Percentiles rank a stretch among this genome's conserved stretches.
Evolutionary conservation across 2,329 filamentous ascomycete species (phyloP).

Genomic region (Trichoderma cornu-damae): DNA sequence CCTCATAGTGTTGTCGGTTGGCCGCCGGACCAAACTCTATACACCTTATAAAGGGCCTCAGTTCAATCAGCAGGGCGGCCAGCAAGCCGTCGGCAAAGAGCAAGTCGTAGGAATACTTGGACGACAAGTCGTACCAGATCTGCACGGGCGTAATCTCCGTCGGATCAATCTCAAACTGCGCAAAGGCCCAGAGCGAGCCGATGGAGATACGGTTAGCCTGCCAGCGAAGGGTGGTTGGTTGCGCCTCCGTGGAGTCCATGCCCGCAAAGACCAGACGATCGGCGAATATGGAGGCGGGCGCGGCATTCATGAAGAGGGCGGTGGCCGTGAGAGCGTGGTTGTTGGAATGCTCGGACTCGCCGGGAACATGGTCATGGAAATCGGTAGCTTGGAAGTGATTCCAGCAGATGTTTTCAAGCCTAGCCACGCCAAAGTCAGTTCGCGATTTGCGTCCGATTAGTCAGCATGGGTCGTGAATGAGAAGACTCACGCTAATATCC

Average conservation of each 20-base stretch:
- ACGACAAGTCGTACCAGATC: constrained; percentile 50
- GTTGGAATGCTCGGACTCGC: constrained; percentile 27
- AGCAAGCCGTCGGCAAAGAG: constrained; percentile 36
- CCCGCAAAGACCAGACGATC: constrained; percentile 21
- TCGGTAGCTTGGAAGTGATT: constrained; percentile 42
- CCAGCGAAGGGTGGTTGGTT: constrained; percentile 34
- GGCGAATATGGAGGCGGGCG: constrained; percentile 33
- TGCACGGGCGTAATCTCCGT: constrained; percentile 48
- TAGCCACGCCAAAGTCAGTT: constrained; percentile 22
- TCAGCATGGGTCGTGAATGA: background rate
- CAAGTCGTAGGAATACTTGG: constrained; percentile 35
- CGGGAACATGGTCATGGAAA: constrained; percentile 31
- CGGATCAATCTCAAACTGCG: constrained; percentile 38
- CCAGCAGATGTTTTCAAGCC: constrained; percentile 51
- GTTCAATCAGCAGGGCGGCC: constrained; percentile 37
- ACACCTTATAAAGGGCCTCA: constrained; percentile 43
- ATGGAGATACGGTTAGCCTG: constrained; percentile 39
- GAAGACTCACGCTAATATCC: constrained; percentile 47
- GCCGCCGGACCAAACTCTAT: constrained; percentile 46
- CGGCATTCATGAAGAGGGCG: constrained; percentile 38
- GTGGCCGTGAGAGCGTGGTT: constrained; percentile 44
- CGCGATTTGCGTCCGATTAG: background rate
- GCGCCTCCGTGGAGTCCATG: constrained; percentile 19
- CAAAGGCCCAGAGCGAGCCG: constrained; percentile 41
- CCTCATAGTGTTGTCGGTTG: constrained; percentile 44